Evolutionary conservation across 139 green algal genomes (phyloP).

Genomic region (Chlorella sp.): DNA sequence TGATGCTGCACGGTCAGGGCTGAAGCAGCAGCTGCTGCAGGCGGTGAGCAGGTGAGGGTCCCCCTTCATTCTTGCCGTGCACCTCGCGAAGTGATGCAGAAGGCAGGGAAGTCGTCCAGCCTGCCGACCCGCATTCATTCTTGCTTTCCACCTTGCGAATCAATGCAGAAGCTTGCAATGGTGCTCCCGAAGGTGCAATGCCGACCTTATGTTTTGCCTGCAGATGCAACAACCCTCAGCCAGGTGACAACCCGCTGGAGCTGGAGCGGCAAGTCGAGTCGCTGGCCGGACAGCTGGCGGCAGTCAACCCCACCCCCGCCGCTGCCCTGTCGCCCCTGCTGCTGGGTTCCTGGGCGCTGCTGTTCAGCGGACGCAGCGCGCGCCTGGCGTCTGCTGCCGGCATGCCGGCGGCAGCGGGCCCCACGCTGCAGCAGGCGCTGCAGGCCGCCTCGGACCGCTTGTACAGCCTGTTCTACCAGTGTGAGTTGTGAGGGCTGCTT

Average conservation of each 20-base stretch:
- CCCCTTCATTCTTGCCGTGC: neutral
- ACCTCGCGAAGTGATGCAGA: too few species aligned
- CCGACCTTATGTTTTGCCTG: neutral
- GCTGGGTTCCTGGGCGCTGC: conserved; percentile 12
- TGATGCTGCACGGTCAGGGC: neutral
- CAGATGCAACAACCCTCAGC: conserved; percentile 27
- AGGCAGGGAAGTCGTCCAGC: too few species aligned
- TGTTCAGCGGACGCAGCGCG: conserved; percentile 11
- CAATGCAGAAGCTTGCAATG: neutral
- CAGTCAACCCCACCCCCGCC: conserved; percentile 1
- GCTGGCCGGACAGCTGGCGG: neutral
- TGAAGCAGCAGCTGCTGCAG: conserved; percentile 17
- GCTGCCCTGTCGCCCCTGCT: conserved; percentile 3
- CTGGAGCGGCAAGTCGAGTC: neutral
- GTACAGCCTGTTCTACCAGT: conserved; percentile 5
- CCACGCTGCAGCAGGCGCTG: conserved; percentile 19
- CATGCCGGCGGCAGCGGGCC: neutral
- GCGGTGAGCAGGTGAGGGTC: neutral
- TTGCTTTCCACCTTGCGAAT: neutral
- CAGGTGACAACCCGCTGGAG: neutral
- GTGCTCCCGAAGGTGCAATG: neutral
- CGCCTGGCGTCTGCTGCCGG: neutral
- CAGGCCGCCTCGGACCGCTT: conserved; percentile 1
- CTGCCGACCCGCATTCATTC: neutral
- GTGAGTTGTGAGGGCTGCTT: too few species aligned